phyloP scores from a whole-genome alignment of 805 yeast species.

The Schwanniomyces sp. region DNA sequence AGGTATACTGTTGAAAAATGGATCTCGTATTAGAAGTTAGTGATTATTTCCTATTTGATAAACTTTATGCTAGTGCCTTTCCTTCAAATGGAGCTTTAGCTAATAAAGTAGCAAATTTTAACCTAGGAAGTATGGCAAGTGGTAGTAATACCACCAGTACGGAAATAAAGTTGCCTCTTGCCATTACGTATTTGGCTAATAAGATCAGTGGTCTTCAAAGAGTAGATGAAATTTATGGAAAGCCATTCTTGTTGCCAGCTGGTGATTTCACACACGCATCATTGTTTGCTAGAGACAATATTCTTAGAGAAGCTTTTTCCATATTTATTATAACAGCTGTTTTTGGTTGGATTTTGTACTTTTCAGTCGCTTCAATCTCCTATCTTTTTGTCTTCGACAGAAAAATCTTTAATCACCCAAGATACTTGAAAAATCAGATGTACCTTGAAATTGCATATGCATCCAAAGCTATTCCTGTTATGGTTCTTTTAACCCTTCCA shows the following conservation, averaged over 20 bases:
- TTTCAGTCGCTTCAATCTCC: conserved; percentile 72
- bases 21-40: conserved; percentile 84
- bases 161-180: conserved; percentile 10
- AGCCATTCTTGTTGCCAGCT: conserved; percentile 57
- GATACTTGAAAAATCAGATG: conserved; percentile 93
- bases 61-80: conserved; percentile 63
- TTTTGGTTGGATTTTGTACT: conserved; percentile 85
- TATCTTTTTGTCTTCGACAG: conserved; percentile 81
- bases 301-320: conserved; percentile 68
- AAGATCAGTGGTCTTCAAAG: conserved; percentile 23
- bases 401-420: conserved; percentile 90
- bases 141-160: conserved; percentile 8
- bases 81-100: conserved; percentile 20
- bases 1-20: conserved; percentile 44
- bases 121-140: conserved; percentile 1
- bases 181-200: conserved; percentile 12
- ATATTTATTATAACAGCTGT: conserved; percentile 68
- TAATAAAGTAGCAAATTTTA: conserved; percentile 8
- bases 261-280: conserved; percentile 63
- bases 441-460: conserved; percentile 80
- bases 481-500: conserved; percentile 86
- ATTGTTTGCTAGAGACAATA: conserved; percentile 66
- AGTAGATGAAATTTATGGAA: conserved; percentile 55
- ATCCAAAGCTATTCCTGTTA: conserved; percentile 75
- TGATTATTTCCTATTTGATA: conserved; percentile 76